Conservation (phyloP, 1,284 basidiomycete genomes). For the Irpex sp. region DNA sequence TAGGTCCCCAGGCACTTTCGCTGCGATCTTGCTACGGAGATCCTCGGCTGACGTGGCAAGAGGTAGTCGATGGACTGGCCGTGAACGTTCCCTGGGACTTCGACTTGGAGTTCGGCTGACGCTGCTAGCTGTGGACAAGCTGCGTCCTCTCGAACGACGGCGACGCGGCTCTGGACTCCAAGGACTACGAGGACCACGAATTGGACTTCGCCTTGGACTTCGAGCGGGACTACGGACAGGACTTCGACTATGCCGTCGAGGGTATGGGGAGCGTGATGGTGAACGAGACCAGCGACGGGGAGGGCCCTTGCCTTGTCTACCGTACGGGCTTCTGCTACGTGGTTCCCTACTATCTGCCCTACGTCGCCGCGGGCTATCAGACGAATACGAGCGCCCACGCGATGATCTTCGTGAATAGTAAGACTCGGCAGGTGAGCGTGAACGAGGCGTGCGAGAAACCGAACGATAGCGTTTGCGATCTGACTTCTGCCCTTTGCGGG, state of each 20-base stretch:
- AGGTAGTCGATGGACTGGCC: constrained; percentile 63
- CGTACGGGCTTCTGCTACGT: constrained; percentile 32
- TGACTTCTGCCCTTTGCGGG: constrained; percentile 14
- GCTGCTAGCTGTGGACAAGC: constrained; percentile 27
- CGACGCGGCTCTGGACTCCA: constrained; percentile 11
- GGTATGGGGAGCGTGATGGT: constrained; percentile 20
- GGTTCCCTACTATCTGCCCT: constrained; percentile 43
- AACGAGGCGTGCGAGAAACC: constrained; percentile 43
- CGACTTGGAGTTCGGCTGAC: constrained; percentile 32
- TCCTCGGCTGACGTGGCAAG: constrained; percentile 41
- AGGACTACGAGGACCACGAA: constrained; percentile 4
- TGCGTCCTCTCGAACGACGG: constrained; percentile 28
- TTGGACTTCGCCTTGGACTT: not conserved
- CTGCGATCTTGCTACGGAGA: constrained; percentile 18
- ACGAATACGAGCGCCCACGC: constrained; percentile 58
- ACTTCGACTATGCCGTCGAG: constrained; percentile 1
- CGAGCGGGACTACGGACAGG: constrained; percentile 3
- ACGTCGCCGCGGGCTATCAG: constrained; percentile 47
- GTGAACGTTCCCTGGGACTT: constrained; percentile 40
- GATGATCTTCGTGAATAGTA: constrained; percentile 63
- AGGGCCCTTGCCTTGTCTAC: constrained; percentile 17
- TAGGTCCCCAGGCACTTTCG: not conserved
- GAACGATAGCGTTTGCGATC: constrained; percentile 27
- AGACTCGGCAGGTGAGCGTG: constrained; percentile 59
- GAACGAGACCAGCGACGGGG: constrained; percentile 3